phyloP scores from a whole-genome alignment of 441 rosid genomes.

The Macaranga tanarius region DNA sequence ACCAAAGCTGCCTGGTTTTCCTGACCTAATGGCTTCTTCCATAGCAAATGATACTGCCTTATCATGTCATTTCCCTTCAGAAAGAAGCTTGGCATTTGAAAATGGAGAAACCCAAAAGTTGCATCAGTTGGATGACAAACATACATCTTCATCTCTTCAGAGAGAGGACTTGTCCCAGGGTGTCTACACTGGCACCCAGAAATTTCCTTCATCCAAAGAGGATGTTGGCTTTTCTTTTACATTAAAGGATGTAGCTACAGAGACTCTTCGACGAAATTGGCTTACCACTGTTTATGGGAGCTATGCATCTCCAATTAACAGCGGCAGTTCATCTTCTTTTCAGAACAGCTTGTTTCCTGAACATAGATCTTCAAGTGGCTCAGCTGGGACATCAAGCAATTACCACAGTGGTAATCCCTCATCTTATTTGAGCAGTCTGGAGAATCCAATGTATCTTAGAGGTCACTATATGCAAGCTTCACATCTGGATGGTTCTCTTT shows the following conservation, averaged over 20 bases:
- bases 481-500: constrained; percentile 27
- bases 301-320: constrained; percentile 35
- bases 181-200: constrained; percentile 30
- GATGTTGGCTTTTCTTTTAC: constrained; percentile 40
- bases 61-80: constrained; percentile 33
- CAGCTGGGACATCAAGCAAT: constrained; percentile 30
- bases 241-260: constrained; percentile 36
- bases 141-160: constrained; percentile 25
- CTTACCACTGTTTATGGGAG: constrained; percentile 36
- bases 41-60: constrained; percentile 29
- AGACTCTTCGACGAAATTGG: constrained; percentile 35
- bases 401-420: constrained; percentile 31
- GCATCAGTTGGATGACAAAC: constrained; percentile 29
- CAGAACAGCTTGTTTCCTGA: constrained; percentile 47
- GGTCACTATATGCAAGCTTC: constrained; percentile 21
- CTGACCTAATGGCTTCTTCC: constrained; percentile 29
- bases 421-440: constrained; percentile 29
- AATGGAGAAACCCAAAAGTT: constrained; percentile 33
- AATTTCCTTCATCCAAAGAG: constrained; percentile 32
- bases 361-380: constrained; percentile 38
- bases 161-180: constrained; percentile 32
- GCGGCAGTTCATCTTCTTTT: constrained; percentile 36
- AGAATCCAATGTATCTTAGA: constrained; percentile 17
- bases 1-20: constrained; percentile 28
- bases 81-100: constrained; percentile 24